Base-by-base conservation (phyloP, 371 early-diverging fungal species). In the Entomophthora muscae region DNA sequence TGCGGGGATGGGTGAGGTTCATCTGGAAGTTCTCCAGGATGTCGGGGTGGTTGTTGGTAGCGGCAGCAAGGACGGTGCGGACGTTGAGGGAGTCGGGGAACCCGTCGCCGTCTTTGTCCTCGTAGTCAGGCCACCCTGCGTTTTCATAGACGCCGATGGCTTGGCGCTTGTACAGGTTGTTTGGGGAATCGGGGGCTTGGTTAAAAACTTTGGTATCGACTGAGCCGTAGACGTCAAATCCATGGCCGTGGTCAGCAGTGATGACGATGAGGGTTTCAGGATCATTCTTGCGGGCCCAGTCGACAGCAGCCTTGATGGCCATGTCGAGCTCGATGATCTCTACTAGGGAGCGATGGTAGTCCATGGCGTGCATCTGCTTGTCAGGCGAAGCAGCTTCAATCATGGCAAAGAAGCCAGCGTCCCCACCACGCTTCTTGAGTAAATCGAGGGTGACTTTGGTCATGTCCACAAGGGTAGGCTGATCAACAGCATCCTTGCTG, bases 331-430 rank as follows among this genome's bases (percentile, higher is more conserved):
- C 87, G 63, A 86, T 73, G 12, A 84, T 72, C 61, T 86, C 87
- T 53, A 79, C 84, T 61, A 78, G 74, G 63, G 80, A 82, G 67
- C 87, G 82, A 65, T 83, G 76, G 66, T 78, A 86, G 71, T 86
- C 85, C 60, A 84, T 68, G 21, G 79, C 73, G 67, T 86, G 85
- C 72, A 85, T 77, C 72, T 74, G 68, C 73, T 85, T 85, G 72
- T 86, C 87, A 63, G 84, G 76, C 30, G 82, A 80, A 51, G 85
- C 87, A 63, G 84, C 87, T 73, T 86, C 87, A 57, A 80, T 78
- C 85, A 86, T 81, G 68, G 85, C 69, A 75, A 83, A 86, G 74
- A 77, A 86, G 66, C 84, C 84, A 68, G 80, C 78, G 22, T 77
- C 71, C 68, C 81, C 82, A 69, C 79, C 76, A 66, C 82, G 79